Evolutionary conservation across 768 basidiomycete genomes (phyloP).

Genomic region (Daedaleopsis nitida): DNA sequence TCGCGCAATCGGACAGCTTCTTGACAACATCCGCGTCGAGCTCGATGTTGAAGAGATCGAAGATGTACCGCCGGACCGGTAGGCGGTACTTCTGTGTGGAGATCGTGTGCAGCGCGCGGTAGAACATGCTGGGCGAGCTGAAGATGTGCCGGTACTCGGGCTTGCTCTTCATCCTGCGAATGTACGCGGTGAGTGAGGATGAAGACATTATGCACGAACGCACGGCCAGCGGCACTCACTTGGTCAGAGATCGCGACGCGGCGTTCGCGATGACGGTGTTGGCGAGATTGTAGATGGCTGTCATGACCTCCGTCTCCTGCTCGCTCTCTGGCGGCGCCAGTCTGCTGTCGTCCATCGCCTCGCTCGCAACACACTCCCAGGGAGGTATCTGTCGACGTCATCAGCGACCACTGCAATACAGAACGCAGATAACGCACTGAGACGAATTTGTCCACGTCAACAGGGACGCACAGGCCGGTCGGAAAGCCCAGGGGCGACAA

Average conservation of each 20-base stretch:
- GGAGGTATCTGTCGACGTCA: conserved; percentile 60
- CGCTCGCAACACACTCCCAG: conserved; percentile 50
- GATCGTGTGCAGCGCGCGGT: conserved; percentile 83
- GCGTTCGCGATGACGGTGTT: conserved; percentile 96
- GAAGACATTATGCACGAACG: conserved; percentile 8
- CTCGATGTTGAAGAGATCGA: conserved; percentile 90
- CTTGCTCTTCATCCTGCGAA: conserved; percentile 70
- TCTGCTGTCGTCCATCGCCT: conserved; percentile 40
- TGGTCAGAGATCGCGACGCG: conserved; percentile 86
- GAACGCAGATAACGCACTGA: conserved; percentile 50
- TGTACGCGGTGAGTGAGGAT: conserved; percentile 1
- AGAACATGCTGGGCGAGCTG: conserved; percentile 75
- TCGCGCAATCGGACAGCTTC: conserved; percentile 53
- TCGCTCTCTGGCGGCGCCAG: conserved; percentile 67
- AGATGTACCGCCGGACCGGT: conserved; percentile 88
- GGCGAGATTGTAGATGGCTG: conserved; percentile 89
- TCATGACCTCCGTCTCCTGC: conserved; percentile 80
- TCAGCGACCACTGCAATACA: not conserved
- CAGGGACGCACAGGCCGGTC: conserved; percentile 89
- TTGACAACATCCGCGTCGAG: conserved; percentile 64
- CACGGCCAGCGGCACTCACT: conserved; percentile 45
- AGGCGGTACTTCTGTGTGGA: conserved; percentile 89
- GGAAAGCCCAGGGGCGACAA: conserved; percentile 82
- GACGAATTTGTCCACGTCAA: conserved; percentile 79
- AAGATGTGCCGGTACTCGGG: conserved; percentile 78